These are phyloP conservation scores for Coniella vitis DNA, from an alignment of 2,329 filamentous ascomycete genomes.

Conservation along the genomic window DNA sequence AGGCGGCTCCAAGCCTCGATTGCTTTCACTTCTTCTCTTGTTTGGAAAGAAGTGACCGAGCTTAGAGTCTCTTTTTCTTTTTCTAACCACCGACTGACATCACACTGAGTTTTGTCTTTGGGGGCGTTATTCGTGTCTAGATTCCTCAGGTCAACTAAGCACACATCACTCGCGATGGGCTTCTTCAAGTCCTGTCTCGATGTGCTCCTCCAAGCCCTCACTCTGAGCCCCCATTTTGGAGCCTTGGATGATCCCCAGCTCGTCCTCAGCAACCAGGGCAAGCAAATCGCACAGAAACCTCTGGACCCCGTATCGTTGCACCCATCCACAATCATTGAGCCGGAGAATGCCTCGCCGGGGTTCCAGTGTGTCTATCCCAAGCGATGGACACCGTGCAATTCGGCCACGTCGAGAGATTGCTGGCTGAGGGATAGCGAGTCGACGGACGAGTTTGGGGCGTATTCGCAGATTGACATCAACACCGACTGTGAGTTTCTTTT, in stretches of 20 bases:
- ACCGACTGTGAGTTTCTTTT: conserved; percentile 13
- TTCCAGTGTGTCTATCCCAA: conserved; percentile 12
- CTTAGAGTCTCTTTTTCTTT: too few relatives aligned
- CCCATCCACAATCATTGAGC: conserved; percentile 1
- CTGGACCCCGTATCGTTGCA: not conserved
- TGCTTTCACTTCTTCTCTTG: too few relatives aligned
- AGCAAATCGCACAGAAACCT: not conserved
- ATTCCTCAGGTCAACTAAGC: too few relatives aligned
- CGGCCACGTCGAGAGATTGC: conserved; percentile 7
- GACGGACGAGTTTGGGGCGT: conserved; percentile 2
- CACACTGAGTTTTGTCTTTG: too few relatives aligned
- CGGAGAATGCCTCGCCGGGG: conserved; percentile 8
- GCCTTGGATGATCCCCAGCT: conserved; percentile 8
- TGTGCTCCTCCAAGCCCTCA: conserved; percentile 3
- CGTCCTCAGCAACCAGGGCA: not conserved
- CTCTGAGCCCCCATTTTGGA: conserved; percentile 3
- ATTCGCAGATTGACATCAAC: conserved; percentile 14
- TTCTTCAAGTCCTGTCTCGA: conserved; percentile 12
- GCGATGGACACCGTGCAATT: conserved; percentile 12
- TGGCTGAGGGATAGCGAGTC: conserved; percentile 12
- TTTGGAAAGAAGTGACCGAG: too few relatives aligned
- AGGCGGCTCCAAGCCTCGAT: too few relatives aligned
- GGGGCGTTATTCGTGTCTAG: too few relatives aligned
- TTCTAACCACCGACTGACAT: too few relatives aligned
- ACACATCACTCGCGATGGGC: conserved; percentile 5